Evolutionary conservation across 306 rosid species (phyloP), one percentile per base, ranked within the genome.

Genomic region (Malus sylvestris): DNA sequence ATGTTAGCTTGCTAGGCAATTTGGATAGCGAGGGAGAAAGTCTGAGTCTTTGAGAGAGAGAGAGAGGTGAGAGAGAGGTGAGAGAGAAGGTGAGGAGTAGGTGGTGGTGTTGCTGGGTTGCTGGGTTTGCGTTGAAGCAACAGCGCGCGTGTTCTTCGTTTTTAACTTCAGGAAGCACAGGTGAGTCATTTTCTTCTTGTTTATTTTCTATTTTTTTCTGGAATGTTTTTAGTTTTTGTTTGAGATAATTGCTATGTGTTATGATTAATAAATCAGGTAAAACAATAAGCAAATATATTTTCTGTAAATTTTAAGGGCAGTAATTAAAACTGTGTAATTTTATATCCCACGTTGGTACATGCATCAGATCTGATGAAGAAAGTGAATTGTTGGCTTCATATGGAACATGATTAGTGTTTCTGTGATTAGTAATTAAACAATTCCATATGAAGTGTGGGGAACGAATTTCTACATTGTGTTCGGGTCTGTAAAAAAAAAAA

Each of bases 401-500:
- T 72, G 38, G 46, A 12, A 22, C 63, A 22, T 58, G 63, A 10
- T 74, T 51, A 63, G 18, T 78, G 23, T 71, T 53, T 44, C 22
- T 55, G 66, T 57, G 25, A 70, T 7, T 71, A 20, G 64, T 53
- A 49, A n/a, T 53, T 71, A 57, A 22, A 44, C 52, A 18, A n/a
- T 18, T 27, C 3, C 3, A 45, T 29, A 62, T 45, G 10, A 44
- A 53, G 61, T 38, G 67, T 71, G 10, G 42, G 57, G 83, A 67
- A 40, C 60, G 22, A 69, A 79, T 84, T 75, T 86, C 70, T 88
- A 29, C 86, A 27, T 83, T 81, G 85, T 86, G 84, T 82, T 86
- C 90, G 84, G 84, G 74, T 83, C 81, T 90, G 94, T 91, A 84
- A 93, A 76, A 81, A 74, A 93, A 76, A 81, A 74, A 19, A 78